Percentiles rank a stretch among this genome's conserved stretches.
Evolutionary conservation across 441 rosid genomes (phyloP).

Genomic region (Erysimum cheiri): DNA sequence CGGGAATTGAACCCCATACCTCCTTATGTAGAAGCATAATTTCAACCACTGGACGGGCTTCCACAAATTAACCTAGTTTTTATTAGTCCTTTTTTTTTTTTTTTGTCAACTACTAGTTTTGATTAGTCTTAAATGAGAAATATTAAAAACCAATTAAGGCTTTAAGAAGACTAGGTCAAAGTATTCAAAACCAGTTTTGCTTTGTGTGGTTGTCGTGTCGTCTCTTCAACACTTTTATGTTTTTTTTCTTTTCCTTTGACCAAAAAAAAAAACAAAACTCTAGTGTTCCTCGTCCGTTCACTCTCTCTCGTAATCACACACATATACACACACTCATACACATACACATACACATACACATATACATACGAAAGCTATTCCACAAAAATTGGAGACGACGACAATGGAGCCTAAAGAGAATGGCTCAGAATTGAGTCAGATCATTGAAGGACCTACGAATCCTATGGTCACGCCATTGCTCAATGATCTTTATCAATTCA

Average conservation of each 20-base stretch:
- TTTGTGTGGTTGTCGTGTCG: conserved; percentile 25
- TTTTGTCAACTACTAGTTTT: no score
- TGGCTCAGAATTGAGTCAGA: conserved; percentile 44
- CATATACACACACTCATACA: neutral
- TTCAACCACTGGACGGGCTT: no score
- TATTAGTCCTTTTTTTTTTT: no score
- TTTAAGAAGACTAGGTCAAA: conserved; percentile 11
- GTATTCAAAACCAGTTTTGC: neutral
- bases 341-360: neutral
- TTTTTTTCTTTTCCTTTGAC: conserved; percentile 2
- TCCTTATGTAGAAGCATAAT: no score
- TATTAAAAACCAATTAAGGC: neutral
- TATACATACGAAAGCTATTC: no score
- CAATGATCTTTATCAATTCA: conserved; percentile 93
- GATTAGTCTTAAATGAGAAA: neutral
- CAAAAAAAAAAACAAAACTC: neutral
- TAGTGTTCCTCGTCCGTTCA: conserved; percentile 3
- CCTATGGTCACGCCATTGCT: conserved; percentile 91
- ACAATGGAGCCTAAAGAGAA: conserved; percentile 56
- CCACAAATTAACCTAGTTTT: no score
- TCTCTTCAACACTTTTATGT: neutral
- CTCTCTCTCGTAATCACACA: conserved; percentile 14
- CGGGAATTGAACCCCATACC: no score
- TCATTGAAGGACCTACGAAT: conserved; percentile 66
- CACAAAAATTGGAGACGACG: conserved; percentile 8